Conservation (phyloP, 2,329 filamentous ascomycete species). For the Ramularia collo-cygni region DNA sequence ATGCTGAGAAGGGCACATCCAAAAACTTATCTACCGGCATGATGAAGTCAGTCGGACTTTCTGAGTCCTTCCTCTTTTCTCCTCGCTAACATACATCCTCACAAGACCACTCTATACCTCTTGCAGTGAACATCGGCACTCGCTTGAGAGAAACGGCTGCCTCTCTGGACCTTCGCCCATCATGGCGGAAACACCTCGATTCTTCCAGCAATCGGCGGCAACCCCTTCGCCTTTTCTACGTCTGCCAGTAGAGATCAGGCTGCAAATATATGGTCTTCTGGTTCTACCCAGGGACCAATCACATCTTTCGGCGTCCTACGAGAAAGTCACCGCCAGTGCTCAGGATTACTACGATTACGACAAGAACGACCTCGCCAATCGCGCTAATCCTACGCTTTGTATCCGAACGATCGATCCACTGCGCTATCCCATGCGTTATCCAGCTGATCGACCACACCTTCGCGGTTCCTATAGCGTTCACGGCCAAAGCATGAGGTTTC, state of each 20-base stretch:
- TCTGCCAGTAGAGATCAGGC: slow-evolving; percentile 40
- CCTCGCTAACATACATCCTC: slow-evolving; percentile 2
- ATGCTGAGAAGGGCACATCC: slow-evolving; percentile 6
- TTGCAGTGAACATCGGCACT: slow-evolving; percentile 18
- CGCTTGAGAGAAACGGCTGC: slow-evolving; percentile 4
- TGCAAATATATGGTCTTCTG: slow-evolving; percentile 43
- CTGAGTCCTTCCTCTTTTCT: not conserved
- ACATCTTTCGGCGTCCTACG: slow-evolving; percentile 27
- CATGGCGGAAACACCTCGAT: slow-evolving; percentile 9
- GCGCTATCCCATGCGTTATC: slow-evolving; percentile 21
- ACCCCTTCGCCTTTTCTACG: slow-evolving; percentile 32
- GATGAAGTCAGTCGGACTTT: slow-evolving; percentile 1
- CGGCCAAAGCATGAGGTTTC: slow-evolving; percentile 36
- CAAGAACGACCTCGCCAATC: slow-evolving; percentile 14
- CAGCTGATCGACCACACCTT: slow-evolving; percentile 18
- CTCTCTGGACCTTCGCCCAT: slow-evolving; percentile 9
- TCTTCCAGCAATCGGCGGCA: slow-evolving; percentile 1
- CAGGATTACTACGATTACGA: slow-evolving; percentile 40
- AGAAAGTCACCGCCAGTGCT: slow-evolving; percentile 28
- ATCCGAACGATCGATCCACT: slow-evolving; percentile 40
- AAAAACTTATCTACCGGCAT: slow-evolving; percentile 7
- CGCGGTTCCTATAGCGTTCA: slow-evolving; percentile 36
- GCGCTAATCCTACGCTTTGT: slow-evolving; percentile 28
- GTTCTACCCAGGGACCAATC: slow-evolving; percentile 29
- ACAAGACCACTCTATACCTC: slow-evolving; percentile 20